Conservation (phyloP, 305 asterid genomes). For the Withania somnifera region DNA sequence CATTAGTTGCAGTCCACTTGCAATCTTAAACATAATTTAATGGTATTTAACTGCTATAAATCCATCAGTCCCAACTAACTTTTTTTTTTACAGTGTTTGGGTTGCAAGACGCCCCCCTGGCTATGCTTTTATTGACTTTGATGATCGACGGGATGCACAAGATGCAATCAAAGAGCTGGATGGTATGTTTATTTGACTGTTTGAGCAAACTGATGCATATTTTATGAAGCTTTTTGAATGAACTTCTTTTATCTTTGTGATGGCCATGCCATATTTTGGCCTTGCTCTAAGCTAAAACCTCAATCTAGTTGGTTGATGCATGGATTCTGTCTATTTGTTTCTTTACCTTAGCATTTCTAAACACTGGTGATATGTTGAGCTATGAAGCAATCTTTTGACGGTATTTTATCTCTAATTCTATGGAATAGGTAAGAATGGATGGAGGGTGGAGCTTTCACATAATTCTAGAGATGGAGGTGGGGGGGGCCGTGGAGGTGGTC, state of each 20-base stretch:
- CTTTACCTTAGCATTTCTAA: neutral
- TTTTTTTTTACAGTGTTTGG: slow-evolving; percentile 63
- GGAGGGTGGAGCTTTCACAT: slow-evolving; percentile 98
- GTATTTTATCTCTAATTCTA: neutral
- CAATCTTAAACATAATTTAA: neutral
- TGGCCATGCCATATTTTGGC: neutral
- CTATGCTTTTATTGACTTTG: slow-evolving; percentile 89
- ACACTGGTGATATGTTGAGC: neutral
- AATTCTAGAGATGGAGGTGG: slow-evolving; percentile 70
- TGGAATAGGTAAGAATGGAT: slow-evolving; percentile 79
- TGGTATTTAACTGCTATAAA: neutral
- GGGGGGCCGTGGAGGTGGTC: slow-evolving; percentile 36
- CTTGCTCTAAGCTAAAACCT: neutral
- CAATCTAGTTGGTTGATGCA: neutral
- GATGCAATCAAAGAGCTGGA: slow-evolving; percentile 87
- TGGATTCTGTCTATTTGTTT: neutral
- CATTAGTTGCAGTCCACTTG: neutral
- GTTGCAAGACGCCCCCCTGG: slow-evolving; percentile 99
- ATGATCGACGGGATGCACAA: slow-evolving; percentile 91
- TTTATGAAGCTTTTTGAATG: neutral
- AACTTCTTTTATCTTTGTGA: neutral
- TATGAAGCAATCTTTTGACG: neutral
- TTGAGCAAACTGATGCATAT: neutral
- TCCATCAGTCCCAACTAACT: neutral
- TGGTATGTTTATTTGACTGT: slow-evolving; percentile 26